phyloP scores from a whole-genome alignment of 768 basidiomycete genomes.

The Lactarius quietus region DNA sequence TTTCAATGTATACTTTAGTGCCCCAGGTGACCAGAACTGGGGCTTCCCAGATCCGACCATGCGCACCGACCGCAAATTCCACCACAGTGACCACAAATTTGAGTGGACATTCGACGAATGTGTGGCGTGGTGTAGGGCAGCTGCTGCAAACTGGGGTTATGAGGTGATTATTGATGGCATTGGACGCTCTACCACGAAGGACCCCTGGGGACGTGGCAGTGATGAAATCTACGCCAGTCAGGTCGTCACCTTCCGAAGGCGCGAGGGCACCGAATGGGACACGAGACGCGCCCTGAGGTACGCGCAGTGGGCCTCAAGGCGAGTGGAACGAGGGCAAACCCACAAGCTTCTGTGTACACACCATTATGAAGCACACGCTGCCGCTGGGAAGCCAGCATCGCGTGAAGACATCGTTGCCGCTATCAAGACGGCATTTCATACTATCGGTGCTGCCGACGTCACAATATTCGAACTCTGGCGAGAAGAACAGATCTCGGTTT shows the following conservation, averaged over 20 bases:
- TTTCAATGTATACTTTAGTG: conserved; percentile 73
- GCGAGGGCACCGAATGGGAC: conserved; percentile 35
- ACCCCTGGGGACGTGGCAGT: conserved; percentile 70
- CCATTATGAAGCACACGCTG: conserved; percentile 47
- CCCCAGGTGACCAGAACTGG: conserved; percentile 42
- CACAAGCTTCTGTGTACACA: conserved; percentile 51
- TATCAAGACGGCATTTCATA: conserved; percentile 53
- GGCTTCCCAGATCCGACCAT: conserved; percentile 74
- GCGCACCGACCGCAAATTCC: conserved; percentile 69
- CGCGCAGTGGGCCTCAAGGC: conserved; percentile 22
- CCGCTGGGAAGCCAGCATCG: conserved; percentile 42
- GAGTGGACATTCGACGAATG: conserved; percentile 86
- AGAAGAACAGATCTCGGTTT: conserved; percentile 43
- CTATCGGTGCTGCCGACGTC: conserved; percentile 46
- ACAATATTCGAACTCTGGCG: too few species aligned
- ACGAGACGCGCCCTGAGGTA: conserved; percentile 34
- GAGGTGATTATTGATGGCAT: conserved; percentile 55
- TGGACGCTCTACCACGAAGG: conserved; percentile 54
- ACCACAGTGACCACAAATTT: conserved; percentile 84
- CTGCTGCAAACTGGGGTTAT: conserved; percentile 70
- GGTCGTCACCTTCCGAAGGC: too few species aligned
- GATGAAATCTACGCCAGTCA: conserved; percentile 63
- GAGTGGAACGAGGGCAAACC: conserved; percentile 19
- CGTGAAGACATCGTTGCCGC: conserved; percentile 46
- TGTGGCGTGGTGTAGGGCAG: conserved; percentile 50